Evolutionary conservation across 2,329 filamentous ascomycete genomes (phyloP), one percentile per base, ranked within the genome.

Genomic region (Aspergillus texensis): DNA sequence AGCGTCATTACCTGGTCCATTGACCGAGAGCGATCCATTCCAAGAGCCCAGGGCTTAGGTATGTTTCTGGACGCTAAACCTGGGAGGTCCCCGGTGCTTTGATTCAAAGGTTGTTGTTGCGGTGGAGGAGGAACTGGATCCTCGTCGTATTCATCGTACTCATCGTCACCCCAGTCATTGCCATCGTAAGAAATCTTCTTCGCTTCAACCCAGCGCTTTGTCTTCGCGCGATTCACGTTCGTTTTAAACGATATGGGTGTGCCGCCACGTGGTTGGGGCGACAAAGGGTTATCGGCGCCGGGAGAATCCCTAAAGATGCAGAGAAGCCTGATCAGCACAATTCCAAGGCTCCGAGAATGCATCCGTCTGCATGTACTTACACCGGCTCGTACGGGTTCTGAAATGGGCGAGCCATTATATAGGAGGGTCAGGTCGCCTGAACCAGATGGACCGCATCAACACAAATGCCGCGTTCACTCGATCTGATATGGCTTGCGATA

Each of bases 161-260:
- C 84, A 50, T 80, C 80, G 39, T 87, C 90, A 41, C 93, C 94
- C 94, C 94, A 97, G 74, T 97, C 94, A 72, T 96, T 93, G 67
- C 94, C 94, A 72, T 94, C 94, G 74, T 98, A 98, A 74, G 88
- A 91, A 71, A 91, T 89, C 63, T 88, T 85, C 78, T 94, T 94
- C 41, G 94, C 94, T 72, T 96, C 91, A 43, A 94, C 90, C 94
- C 94, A 98, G 86, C 96, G 96, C 79, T 90, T 91, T 61, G 94
- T 97, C 81, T 96, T 96, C 61, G 89, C 86, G 65, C 94, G 89
- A 79, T 92, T 94, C 56, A 97, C 89, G 76, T 97, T 96, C 58
- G 93, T 88, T 76, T 91, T 91, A 80, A 94, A 97, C 30, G 84
- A 86, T 32, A 85, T 78, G 30, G 83, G 80, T 59, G 82, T 82